Evolutionary conservation across 371 early-diverging fungal species (phyloP).

Genomic region (Astathelohania contejeani): DNA sequence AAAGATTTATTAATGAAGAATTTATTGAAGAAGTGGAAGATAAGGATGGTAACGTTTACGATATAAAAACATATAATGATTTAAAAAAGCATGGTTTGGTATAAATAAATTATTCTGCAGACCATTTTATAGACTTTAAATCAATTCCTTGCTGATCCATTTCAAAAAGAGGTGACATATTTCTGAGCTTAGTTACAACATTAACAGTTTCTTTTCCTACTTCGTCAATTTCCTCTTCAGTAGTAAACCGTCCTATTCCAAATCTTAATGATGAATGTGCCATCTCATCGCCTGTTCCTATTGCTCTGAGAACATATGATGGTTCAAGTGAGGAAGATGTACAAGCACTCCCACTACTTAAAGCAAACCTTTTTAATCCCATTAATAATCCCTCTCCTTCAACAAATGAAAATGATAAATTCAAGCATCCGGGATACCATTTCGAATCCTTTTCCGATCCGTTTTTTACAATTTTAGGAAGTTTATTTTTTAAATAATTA

Average conservation of each 20-base stretch:
- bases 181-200: constrained; percentile 77
- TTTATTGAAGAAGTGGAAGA: constrained; percentile 84
- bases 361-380: constrained; percentile 89
- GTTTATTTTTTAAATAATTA: constrained; percentile 25
- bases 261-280: constrained; percentile 94
- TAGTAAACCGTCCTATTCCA: constrained; percentile 92
- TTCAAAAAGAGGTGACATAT: constrained; percentile 96
- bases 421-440: constrained; percentile 63
- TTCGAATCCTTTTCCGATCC: constrained; percentile 7
- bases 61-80: constrained; percentile 79
- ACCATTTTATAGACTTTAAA: constrained; percentile 48
- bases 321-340: constrained; percentile 95
- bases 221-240: constrained; percentile 79
- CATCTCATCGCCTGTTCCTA: constrained; percentile 91
- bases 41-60: constrained; percentile 80
- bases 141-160: constrained; percentile 57
- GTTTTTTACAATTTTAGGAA: constrained; percentile 26
- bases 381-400: constrained; percentile 97
- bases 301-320: constrained; percentile 83
- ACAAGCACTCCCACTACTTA: constrained; percentile 92
- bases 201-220: constrained; percentile 64
- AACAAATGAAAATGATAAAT: constrained; percentile 93
- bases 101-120: constrained; percentile 10
- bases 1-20: constrained; percentile 58
- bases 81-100: constrained; percentile 28